These are phyloP conservation scores for Penicillium sp. DNA, from an alignment of 2,329 filamentous ascomycete genomes.

Conservation along the genomic window DNA sequence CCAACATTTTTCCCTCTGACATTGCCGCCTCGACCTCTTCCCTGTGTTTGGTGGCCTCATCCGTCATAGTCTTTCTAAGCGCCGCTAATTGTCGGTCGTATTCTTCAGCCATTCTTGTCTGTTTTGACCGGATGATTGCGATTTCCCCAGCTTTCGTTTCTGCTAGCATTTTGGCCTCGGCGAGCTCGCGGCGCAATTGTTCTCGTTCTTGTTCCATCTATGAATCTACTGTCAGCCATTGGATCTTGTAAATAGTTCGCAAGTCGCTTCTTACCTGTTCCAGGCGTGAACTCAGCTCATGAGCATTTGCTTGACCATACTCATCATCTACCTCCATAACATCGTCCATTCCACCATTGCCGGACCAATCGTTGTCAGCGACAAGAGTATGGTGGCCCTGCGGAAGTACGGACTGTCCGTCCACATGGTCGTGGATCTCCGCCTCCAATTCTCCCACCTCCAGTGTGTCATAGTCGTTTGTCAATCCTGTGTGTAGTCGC, in stretches of 20 bases:
- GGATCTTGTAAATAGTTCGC: not conserved
- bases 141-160: constrained; percentile 59
- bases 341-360: constrained; percentile 12
- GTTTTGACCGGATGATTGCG: constrained; percentile 59
- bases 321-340: constrained; percentile 23
- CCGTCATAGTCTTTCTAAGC: constrained; percentile 54
- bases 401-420: constrained; percentile 10
- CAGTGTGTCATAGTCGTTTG: constrained; percentile 42
- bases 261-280: constrained; percentile 25
- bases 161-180: constrained; percentile 40
- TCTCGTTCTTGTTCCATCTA: constrained; percentile 43
- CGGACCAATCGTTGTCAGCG: constrained; percentile 6
- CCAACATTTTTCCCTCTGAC: constrained; percentile 55
- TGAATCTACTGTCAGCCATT: constrained; percentile 8
- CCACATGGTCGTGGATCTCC: constrained; percentile 42
- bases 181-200: constrained; percentile 38
- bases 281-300: constrained; percentile 18
- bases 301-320: constrained; percentile 10
- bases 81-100: constrained; percentile 53
- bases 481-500: constrained; percentile 35
- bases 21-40: constrained; percentile 54
- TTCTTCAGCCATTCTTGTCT: constrained; percentile 52
- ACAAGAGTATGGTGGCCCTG: constrained; percentile 7
- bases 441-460: constrained; percentile 46
- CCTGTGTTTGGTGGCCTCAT: constrained; percentile 53